Evolutionary conservation across 225 moss, liverwort and hornwort species (phyloP).

Genomic region (Marchantia polymorpha): DNA sequence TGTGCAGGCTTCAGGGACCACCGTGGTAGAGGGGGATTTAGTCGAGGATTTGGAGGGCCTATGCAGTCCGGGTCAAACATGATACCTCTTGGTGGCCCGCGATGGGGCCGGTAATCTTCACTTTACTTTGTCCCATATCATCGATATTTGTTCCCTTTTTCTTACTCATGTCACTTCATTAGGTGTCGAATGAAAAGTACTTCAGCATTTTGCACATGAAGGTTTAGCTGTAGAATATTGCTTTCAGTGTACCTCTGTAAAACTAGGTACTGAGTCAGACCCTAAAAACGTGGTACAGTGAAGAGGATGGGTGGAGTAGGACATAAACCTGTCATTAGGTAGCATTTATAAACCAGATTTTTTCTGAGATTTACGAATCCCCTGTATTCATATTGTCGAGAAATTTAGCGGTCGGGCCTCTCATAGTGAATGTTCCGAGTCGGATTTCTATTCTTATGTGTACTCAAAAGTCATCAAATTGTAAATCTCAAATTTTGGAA

Average conservation of each 20-base stretch:
- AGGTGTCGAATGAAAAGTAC: neutral
- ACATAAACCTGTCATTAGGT: neutral
- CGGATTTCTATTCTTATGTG: neutral
- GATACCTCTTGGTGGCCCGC: slow-evolving; percentile 92
- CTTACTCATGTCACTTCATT: neutral
- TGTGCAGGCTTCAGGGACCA: slow-evolving; percentile 71
- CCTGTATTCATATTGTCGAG: slow-evolving; percentile 17
- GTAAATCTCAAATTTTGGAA: neutral
- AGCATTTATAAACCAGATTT: slow-evolving; percentile 8
- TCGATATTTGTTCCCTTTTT: neutral
- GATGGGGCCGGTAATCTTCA: slow-evolving; percentile 83
- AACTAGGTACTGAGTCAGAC: slow-evolving; percentile 9
- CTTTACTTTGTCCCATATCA: slow-evolving; percentile 11
- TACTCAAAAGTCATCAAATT: neutral
- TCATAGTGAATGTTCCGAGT: neutral
- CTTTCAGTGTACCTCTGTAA: slow-evolving; percentile 7
- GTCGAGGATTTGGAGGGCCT: slow-evolving; percentile 79
- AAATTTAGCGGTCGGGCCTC: neutral
- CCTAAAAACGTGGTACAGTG: neutral
- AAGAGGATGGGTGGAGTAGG: neutral
- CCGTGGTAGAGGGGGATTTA: slow-evolving; percentile 83
- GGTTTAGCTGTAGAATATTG: slow-evolving; percentile 5
- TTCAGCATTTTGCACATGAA: slow-evolving; percentile 10
- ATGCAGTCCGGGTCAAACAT: slow-evolving; percentile 95
- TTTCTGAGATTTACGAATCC: neutral